Base-by-base conservation (phyloP, 2,329 filamentous ascomycete genomes). In the Sporothrix dimorphospora region DNA sequence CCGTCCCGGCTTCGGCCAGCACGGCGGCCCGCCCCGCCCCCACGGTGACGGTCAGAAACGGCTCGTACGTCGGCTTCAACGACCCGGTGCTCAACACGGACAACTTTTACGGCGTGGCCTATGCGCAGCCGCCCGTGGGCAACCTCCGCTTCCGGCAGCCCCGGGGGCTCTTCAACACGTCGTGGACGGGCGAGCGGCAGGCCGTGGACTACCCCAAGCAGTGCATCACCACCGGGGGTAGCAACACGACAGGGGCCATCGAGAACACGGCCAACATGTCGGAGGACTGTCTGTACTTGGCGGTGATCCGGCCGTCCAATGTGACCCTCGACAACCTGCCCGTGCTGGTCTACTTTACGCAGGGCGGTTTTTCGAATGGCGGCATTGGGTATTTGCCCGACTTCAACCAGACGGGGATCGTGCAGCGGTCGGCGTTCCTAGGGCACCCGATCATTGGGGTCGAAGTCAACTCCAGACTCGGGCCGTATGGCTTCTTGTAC, bases 361-460 rank as follows among this genome's bases (percentile, higher is more conserved):
- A 61, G 30, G 42, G 19, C 3, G 63, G 63, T 12, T 40, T 21
- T 12, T 51, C 63, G 76, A 89, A 89, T 55, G 89, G 89, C 1
- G 85, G 83, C 7, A 91, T 90, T 82, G 80, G 84, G 7, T 79
- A 82, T 34, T 78, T 81, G 65, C 85, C 85, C 9, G 81, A 86
- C 42, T 90, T 90, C 78, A 90, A 91, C 75, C 81, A 89, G 71
- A 87, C 86, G 12, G 87, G 85, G 72, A 84, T 91, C 63, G 86
- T 91, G 0, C 74, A 81, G 42, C 80, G 83, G 73, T 80, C 83
- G 24, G 78, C 82, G 34, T 74, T 78, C 3, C 82, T 84, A 12
- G 81, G 81, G 67, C 82, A 83, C 57, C 84, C 83, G 0, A 82
- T 86, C 71, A 81, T 86, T 42, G 83, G 79, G 0, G 82, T 85